Conservation (phyloP, 768 basidiomycete species). For the Cubamyces sp. region DNA sequence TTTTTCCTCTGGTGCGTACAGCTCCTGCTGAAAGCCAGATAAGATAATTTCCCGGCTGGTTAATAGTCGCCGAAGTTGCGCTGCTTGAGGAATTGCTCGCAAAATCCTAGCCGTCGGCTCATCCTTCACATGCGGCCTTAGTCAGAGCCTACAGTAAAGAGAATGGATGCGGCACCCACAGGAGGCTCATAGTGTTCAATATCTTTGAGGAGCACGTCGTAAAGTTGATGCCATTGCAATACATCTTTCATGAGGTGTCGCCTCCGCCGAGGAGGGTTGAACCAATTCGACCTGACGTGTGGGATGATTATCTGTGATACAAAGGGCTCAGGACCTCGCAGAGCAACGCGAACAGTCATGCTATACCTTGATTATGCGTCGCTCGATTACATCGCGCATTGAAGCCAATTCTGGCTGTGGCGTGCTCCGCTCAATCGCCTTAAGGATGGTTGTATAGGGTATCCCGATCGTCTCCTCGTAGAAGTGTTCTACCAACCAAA, state of each 20-base stretch:
- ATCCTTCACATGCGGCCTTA: conserved; percentile 13
- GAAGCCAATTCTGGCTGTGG: conserved; percentile 6
- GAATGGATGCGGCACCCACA: conserved; percentile 25
- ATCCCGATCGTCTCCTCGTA: conserved; percentile 65
- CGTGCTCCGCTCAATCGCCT: conserved; percentile 39
- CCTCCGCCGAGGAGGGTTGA: conserved; percentile 68
- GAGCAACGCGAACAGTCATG: neutral
- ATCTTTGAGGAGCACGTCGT: conserved; percentile 47
- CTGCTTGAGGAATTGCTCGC: conserved; percentile 45
- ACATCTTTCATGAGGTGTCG: conserved; percentile 66
- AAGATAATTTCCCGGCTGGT: conserved; percentile 68
- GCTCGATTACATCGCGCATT: conserved; percentile 44
- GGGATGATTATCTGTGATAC: conserved; percentile 55
- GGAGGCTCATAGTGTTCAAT: conserved; percentile 23
- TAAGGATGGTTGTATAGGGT: conserved; percentile 50
- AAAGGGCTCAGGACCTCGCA: neutral
- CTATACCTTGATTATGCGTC: conserved; percentile 42
- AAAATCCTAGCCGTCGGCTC: conserved; percentile 13
- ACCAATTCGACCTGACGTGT: conserved; percentile 65
- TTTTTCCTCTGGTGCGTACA: conserved; percentile 70
- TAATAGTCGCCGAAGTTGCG: conserved; percentile 62
- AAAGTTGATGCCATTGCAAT: conserved; percentile 67
- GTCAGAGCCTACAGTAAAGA: neutral
- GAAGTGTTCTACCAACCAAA: conserved; percentile 65
- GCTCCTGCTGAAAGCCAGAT: conserved; percentile 76